These are phyloP conservation scores for Nymphaea thermarum DNA, from an alignment of 164 flowering plant species.

Conservation along the genomic window DNA sequence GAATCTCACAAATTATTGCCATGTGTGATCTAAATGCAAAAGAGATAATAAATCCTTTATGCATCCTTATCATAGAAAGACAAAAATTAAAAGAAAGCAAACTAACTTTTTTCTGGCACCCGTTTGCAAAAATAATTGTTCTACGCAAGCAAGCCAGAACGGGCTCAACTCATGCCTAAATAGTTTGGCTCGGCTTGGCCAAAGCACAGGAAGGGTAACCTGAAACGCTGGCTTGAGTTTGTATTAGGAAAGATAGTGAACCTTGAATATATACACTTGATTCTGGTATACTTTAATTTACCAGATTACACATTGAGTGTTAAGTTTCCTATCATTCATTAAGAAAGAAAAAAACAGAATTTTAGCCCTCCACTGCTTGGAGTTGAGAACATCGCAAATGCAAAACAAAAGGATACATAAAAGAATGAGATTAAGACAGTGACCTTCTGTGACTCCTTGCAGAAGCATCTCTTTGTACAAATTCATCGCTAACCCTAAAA, in stretches of 20 bases:
- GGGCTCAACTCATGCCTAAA: too few relatives aligned
- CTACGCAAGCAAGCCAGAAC: too few relatives aligned
- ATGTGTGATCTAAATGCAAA: background rate
- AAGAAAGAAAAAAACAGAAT: background rate
- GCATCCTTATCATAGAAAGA: too few relatives aligned
- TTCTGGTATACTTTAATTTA: too few relatives aligned
- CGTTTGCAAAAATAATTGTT: background rate
- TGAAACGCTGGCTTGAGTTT: too few relatives aligned
- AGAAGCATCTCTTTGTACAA: constrained; percentile 24
- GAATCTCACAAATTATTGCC: background rate
- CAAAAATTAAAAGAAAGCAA: too few relatives aligned
- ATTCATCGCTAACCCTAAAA: constrained; percentile 62
- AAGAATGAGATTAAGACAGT: background rate
- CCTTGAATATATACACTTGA: background rate
- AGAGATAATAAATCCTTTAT: too few relatives aligned
- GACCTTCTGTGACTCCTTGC: constrained; percentile 64
- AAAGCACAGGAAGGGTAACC: too few relatives aligned
- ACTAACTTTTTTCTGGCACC: background rate
- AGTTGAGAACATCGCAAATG: background rate
- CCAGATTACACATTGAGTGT: background rate
- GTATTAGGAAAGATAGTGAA: too few relatives aligned
- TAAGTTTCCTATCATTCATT: background rate
- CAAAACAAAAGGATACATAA: background rate
- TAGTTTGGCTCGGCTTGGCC: too few relatives aligned
- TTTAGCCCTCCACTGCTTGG: background rate